phyloP scores from a whole-genome alignment of 306 rosid genomes.

The Quercus cerris region DNA sequence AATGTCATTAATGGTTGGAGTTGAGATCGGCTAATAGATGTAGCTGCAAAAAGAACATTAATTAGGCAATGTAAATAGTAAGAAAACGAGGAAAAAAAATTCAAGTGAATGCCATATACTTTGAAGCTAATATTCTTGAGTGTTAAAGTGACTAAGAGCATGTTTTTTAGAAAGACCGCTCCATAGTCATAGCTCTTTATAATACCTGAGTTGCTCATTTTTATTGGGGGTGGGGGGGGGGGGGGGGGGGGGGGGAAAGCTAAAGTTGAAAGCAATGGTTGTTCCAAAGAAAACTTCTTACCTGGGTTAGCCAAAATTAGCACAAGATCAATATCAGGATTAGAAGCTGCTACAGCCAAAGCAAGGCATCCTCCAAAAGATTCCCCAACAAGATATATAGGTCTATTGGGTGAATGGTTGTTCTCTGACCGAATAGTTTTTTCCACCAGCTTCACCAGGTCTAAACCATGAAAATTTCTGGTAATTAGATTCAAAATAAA shows the following conservation, averaged over 20 bases:
- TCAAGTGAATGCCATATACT: not conserved
- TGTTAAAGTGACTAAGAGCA: not conserved
- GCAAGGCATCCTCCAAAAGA: constrained; percentile 90
- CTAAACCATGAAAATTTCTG: constrained; percentile 34
- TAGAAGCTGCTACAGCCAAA: constrained; percentile 75
- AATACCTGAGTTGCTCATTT: no score
- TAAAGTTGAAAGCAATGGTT: not conserved
- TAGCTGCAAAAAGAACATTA: constrained; percentile 46
- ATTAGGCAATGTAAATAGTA: constrained; percentile 6
- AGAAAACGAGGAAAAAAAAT: constrained; percentile 14
- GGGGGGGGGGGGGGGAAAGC: not conserved
- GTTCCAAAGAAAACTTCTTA: constrained; percentile 8
- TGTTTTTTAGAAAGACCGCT: not conserved
- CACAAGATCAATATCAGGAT: constrained; percentile 73
- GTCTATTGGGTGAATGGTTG: constrained; percentile 54
- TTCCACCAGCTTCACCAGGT: constrained; percentile 71
- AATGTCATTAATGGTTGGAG: constrained; percentile 49
- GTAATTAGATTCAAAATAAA: not conserved
- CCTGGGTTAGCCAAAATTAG: constrained; percentile 89
- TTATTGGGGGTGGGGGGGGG: not conserved
- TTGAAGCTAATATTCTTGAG: not conserved
- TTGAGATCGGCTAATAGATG: constrained; percentile 69
- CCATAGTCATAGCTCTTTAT: not conserved
- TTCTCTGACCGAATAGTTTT: constrained; percentile 53
- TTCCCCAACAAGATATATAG: constrained; percentile 86